phyloP scores from a whole-genome alignment of 805 yeast species.

The Sungouiozyma intestinalis region DNA sequence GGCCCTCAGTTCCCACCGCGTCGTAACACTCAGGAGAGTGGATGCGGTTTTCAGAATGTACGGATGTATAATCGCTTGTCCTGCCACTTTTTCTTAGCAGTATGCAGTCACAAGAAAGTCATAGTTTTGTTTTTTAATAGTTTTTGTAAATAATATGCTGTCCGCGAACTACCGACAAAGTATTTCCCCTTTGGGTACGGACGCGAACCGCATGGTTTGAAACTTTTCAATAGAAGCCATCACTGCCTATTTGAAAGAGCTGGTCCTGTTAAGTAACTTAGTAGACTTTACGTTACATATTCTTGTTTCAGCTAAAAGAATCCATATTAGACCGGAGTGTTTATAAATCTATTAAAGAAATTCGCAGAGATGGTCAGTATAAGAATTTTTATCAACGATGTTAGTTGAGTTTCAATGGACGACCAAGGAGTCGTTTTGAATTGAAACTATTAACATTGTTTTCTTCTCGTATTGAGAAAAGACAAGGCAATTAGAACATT shows the following conservation, averaged over 20 bases:
- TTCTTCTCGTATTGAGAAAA: no score
- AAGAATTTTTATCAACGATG: constrained; percentile 1
- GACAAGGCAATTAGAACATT: neutral
- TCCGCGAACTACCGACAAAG: neutral
- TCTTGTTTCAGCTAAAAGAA: constrained; percentile 1
- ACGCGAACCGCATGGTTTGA: neutral
- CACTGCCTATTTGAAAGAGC: neutral
- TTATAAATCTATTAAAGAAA: constrained; percentile 21
- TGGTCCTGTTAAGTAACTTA: no score
- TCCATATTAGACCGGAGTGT: constrained; percentile 84
- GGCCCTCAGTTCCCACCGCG: no score
- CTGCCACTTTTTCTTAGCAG: no score
- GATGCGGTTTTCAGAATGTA: no score
- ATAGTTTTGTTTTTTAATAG: no score
- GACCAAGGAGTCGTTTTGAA: neutral
- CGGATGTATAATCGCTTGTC: no score
- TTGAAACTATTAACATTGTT: neutral
- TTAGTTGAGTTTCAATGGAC: neutral
- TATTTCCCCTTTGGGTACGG: neutral
- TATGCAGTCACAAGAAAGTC: no score
- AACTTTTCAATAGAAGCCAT: neutral
- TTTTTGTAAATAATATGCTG: no score
- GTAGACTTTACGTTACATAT: no score
- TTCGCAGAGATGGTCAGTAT: constrained; percentile 98
- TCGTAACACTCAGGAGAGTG: no score